Percentiles rank a stretch among this genome's conserved stretches.
Evolutionary conservation across 345 rosid species (phyloP).

Genomic region (Eucalyptus viminalis): DNA sequence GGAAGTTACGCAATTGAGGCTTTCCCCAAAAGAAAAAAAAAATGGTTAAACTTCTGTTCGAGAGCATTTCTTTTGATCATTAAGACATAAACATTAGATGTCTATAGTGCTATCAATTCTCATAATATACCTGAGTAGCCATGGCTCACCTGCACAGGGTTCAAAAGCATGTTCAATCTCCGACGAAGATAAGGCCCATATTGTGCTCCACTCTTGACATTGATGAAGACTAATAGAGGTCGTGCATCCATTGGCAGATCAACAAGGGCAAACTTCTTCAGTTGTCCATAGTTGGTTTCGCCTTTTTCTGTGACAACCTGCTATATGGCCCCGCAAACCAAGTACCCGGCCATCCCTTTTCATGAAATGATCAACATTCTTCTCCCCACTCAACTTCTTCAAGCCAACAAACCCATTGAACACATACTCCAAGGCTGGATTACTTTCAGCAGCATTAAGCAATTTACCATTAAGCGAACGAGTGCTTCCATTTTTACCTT

Average conservation of each 20-base stretch:
- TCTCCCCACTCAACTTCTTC: constrained; percentile 32
- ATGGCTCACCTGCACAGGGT: constrained; percentile 59
- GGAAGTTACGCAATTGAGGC: not conserved
- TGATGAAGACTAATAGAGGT: constrained; percentile 71
- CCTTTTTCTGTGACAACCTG: constrained; percentile 16
- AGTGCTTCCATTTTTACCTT: constrained; percentile 17
- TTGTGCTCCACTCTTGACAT: constrained; percentile 80
- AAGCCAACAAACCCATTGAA: constrained; percentile 25
- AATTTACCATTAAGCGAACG: constrained; percentile 18
- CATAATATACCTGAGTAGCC: not conserved
- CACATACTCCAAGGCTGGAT: constrained; percentile 9
- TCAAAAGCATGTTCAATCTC: constrained; percentile 62
- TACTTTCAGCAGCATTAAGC: constrained; percentile 19
- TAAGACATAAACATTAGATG: not conserved
- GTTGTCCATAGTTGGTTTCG: constrained; percentile 5
- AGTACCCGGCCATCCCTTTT: constrained; percentile 9
- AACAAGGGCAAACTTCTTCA: constrained; percentile 25
- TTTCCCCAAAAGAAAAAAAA: not conserved
- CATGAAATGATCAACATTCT: constrained; percentile 16
- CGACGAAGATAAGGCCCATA: constrained; percentile 61
- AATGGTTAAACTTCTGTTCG: not conserved
- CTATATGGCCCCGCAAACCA: constrained; percentile 6
- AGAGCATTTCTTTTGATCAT: not conserved
- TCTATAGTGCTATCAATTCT: not conserved
- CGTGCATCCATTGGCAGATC: constrained; percentile 55